Conservation (phyloP, 2,329 filamentous ascomycete genomes). For the Penicillium hordei region DNA sequence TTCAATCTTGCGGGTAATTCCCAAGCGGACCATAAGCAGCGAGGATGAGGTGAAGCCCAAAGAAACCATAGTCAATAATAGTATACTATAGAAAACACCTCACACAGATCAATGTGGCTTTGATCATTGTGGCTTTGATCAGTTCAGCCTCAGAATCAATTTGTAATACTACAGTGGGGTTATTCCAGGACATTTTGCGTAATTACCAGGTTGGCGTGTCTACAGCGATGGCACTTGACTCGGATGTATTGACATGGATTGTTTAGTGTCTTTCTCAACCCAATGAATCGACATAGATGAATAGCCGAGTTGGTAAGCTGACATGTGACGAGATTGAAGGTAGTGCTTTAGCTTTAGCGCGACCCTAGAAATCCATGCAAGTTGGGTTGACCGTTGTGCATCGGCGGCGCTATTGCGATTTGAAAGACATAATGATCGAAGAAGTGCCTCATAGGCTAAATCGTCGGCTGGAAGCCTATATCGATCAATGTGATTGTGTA, state of each 20-base stretch:
- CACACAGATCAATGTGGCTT: neutral
- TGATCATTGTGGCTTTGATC: neutral
- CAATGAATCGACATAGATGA: neutral
- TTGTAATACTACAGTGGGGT: neutral
- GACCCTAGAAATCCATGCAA: conserved; percentile 4
- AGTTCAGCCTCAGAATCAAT: neutral
- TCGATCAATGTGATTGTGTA: neutral
- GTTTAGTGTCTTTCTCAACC: neutral
- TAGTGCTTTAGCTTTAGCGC: neutral
- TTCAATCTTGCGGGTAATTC: no score
- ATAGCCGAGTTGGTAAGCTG: conserved; percentile 13
- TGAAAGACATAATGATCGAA: conserved; percentile 10
- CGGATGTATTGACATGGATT: neutral
- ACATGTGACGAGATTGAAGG: conserved; percentile 1
- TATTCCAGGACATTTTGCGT: neutral
- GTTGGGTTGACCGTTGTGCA: neutral
- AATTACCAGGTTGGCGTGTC: neutral
- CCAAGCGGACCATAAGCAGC: neutral
- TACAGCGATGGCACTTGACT: neutral
- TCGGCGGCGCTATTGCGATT: neutral
- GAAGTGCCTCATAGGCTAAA: neutral
- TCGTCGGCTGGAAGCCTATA: neutral
- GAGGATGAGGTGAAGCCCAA: no score
- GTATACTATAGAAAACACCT: neutral
- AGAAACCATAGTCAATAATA: neutral